phyloP scores from a whole-genome alignment of 129 eudicot genomes.

The Flaveria robusta region DNA sequence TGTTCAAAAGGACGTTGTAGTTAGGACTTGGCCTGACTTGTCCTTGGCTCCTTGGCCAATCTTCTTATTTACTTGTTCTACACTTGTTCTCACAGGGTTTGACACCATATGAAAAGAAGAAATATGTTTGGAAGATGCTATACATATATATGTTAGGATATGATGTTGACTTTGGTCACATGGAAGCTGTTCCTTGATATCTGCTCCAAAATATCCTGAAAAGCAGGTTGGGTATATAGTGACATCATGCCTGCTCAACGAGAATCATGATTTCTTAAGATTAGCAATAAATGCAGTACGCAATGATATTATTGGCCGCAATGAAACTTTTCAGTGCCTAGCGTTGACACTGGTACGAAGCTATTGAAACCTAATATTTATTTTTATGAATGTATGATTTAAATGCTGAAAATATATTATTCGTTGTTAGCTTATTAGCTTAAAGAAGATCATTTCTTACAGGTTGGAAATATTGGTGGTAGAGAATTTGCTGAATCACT shows the following conservation, averaged over 20 bases:
- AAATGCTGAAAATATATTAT: slow-evolving; percentile 9
- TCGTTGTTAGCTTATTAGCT: slow-evolving; percentile 7
- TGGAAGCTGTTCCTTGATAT: slow-evolving; percentile 99
- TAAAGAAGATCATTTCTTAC: slow-evolving; percentile 24
- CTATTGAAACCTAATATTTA: slow-evolving; percentile 6
- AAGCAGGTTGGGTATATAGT: slow-evolving; percentile 99
- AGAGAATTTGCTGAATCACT: slow-evolving; percentile 97
- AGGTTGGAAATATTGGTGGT: slow-evolving; percentile 99
- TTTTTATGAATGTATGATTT: slow-evolving; percentile 3
- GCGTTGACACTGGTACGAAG: slow-evolving; percentile 92
- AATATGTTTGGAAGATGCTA: slow-evolving; percentile 99
- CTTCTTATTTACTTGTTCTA: slow-evolving; percentile 20
- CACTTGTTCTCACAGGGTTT: slow-evolving; percentile 59
- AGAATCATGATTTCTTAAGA: slow-evolving; percentile 95
- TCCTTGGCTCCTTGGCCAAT: slow-evolving; percentile 1
- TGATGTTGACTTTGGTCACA: slow-evolving; percentile 99
- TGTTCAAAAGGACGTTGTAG: slow-evolving; percentile 2
- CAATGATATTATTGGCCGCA: slow-evolving; percentile 96
- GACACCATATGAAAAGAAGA: slow-evolving; percentile 95
- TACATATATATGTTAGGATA: slow-evolving; percentile 95
- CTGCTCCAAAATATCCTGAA: slow-evolving; percentile 99
- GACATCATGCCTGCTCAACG: slow-evolving; percentile 90
- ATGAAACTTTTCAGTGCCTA: slow-evolving; percentile 97
- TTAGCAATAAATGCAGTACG: slow-evolving; percentile 97
- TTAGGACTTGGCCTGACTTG: neutral